Evolutionary conservation across 2,329 filamentous ascomycete genomes (phyloP).

Genomic region (Ceratocystis alfenasii): DNA sequence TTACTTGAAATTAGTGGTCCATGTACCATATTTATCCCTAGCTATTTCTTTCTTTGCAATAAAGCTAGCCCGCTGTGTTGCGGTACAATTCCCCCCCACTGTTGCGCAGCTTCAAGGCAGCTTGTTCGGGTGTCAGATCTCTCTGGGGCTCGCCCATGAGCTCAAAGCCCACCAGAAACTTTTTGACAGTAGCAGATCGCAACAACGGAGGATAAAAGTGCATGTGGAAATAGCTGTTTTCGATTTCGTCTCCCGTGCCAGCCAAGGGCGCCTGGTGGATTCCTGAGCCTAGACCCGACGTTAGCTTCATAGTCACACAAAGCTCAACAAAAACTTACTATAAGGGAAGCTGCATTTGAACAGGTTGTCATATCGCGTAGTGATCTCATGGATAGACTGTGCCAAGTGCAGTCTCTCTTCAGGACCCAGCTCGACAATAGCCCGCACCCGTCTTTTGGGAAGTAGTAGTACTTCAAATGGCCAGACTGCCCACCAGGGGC

Average conservation of each 20-base stretch:
- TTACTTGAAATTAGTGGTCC: no score
- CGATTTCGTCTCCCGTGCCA: slow-evolving; percentile 68
- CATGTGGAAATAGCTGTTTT: slow-evolving; percentile 84
- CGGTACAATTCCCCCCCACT: slow-evolving; percentile 79
- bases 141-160: slow-evolving; percentile 95
- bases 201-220: slow-evolving; percentile 95
- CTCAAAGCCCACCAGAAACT: slow-evolving; percentile 95
- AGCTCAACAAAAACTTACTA: slow-evolving; percentile 40
- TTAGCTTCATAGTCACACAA: slow-evolving; percentile 23
- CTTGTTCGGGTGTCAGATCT: slow-evolving; percentile 95
- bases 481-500: slow-evolving; percentile 97
- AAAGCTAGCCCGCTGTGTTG: slow-evolving; percentile 31
- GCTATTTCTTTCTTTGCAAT: no score
- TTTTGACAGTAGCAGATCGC: slow-evolving; percentile 82
- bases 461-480: slow-evolving; percentile 91
- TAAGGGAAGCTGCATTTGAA: slow-evolving; percentile 97
- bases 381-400: slow-evolving; percentile 75
- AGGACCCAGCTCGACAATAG: slow-evolving; percentile 66
- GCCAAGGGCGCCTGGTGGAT: slow-evolving; percentile 88
- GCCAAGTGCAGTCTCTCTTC: slow-evolving; percentile 63
- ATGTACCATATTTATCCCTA: no score
- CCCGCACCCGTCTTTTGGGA: slow-evolving; percentile 70
- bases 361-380: slow-evolving; percentile 86
- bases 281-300: slow-evolving; percentile 54
- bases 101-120: slow-evolving; percentile 60